Conservation (phyloP, 169 alveolate species). For the Amoebophrya sp. region DNA sequence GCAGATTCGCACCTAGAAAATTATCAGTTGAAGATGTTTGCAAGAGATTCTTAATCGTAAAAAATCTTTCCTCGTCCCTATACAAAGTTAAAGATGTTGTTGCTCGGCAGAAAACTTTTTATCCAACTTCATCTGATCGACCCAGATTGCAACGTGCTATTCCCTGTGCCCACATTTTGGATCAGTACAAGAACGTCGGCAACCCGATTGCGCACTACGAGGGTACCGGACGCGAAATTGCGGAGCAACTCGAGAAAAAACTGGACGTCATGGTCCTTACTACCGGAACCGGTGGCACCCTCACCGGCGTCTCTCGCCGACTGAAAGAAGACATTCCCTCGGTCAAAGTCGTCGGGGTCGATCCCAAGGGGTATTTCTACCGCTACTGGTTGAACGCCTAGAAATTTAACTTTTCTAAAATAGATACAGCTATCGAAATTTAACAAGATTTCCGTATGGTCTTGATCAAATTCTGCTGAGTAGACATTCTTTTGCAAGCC, state of each 20-base stretch:
- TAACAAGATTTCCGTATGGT: too few species aligned
- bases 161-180: conserved; percentile 67
- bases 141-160: conserved; percentile 56
- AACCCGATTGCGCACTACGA: conserved; percentile 87
- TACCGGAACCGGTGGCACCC: conserved; percentile 90
- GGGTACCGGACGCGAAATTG: conserved; percentile 83
- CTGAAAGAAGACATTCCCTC: conserved; percentile 67
- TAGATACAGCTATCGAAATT: too few species aligned
- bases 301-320: conserved; percentile 79
- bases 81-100: too few species aligned
- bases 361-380: conserved; percentile 81
- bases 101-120: too few species aligned
- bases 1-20: too few species aligned
- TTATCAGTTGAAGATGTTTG: too few species aligned
- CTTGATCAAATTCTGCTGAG: too few species aligned
- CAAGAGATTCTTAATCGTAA: too few species aligned
- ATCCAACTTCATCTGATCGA: not conserved
- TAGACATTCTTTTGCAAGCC: conserved; percentile 32
- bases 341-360: conserved; percentile 75
- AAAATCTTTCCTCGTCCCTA: too few species aligned
- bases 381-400: too few species aligned
- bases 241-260: conserved; percentile 70
- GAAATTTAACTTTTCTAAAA: too few species aligned
- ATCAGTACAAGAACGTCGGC: conserved; percentile 77
- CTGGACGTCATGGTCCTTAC: conserved; percentile 70